Evolutionary conservation across 176 grass and related monocot genomes (phyloP), one percentile per base, ranked within the genome.

Genomic region (Musa troglodytarum): DNA sequence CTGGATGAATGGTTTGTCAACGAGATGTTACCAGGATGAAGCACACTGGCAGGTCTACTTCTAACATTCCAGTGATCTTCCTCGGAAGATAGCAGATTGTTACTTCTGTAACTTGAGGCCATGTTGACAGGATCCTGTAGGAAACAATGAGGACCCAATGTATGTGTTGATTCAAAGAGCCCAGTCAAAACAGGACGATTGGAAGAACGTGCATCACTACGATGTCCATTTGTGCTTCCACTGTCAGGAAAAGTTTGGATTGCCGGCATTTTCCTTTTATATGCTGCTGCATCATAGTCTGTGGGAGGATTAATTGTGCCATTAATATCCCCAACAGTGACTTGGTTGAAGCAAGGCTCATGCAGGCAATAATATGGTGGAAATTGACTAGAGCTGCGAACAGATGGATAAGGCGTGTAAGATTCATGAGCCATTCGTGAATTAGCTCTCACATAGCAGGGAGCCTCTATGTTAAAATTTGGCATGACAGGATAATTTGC

Each of bases 61-160:
- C 56, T 59, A 7, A 63, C 53, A 76, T 59, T 76, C 21, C 74
- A 20, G 28, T 76, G 74, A 62, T 55, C 55, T 63, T 55, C 74
- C 29, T 62, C 74, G 8, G 54, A 62, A 62, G 56, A 1, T 15
- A 76, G 63, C 29, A 50, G 7, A 63, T 58, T 50, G 10, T 61
- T 62, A 15, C 73, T 75, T 49, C 54, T 50, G 19, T 75, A 20
- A 75, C 55, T 49, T 43, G 73, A 15, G 15, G 20, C 54, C 7
- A 75, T 43, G 73, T 10, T 12, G 43, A 59, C 49, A 29, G 74
- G 74, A 59, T 76, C 56, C 29, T 56, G 63, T 62, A 16, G 24
- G 19, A 43, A 75, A 57, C 24, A 75, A 49, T 61, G 54, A 59
- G 73, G 73, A 59, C 53, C 73, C 20, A 34, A 34, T 43, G 26